phyloP scores from a whole-genome alignment of 352 stramenopile species.

The Globisporangium yorkense region DNA sequence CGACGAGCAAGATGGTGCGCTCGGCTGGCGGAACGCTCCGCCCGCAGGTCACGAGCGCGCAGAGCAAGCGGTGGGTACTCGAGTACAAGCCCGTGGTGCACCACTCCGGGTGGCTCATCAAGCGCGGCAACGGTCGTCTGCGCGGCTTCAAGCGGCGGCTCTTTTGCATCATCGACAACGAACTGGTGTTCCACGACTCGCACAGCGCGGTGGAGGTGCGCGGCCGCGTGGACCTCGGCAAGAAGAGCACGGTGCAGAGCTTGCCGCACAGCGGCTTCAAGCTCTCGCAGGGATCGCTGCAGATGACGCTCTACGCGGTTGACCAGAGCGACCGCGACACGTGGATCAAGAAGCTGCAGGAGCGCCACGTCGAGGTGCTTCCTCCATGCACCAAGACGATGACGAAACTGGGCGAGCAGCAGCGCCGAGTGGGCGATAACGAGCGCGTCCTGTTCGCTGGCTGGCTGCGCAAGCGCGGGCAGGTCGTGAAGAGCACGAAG shows the following conservation, averaged over 20 bases:
- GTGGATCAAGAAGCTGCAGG: constrained; percentile 82
- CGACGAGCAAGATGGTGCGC: constrained; percentile 69
- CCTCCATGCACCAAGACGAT: constrained; percentile 44
- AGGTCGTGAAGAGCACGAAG: constrained; percentile 85
- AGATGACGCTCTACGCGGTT: constrained; percentile 76
- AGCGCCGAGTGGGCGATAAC: constrained; percentile 44
- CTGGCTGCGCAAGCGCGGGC: constrained; percentile 79
- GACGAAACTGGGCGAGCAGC: constrained; percentile 48
- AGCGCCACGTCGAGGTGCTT: constrained; percentile 59
- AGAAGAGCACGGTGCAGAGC: constrained; percentile 56
- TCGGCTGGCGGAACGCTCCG: constrained; percentile 41
- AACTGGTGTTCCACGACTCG: constrained; percentile 83
- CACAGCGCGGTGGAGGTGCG: constrained; percentile 74
- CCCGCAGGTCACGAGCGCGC: constrained; percentile 37
- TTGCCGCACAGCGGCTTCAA: constrained; percentile 75
- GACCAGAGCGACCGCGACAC: constrained; percentile 71
- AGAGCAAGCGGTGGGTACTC: constrained; percentile 63
- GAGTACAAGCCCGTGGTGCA: constrained; percentile 81
- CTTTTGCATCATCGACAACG: constrained; percentile 82
- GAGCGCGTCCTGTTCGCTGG: constrained; percentile 62
- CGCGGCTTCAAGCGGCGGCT: constrained; percentile 82
- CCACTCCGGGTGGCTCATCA: constrained; percentile 86
- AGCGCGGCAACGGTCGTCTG: constrained; percentile 58
- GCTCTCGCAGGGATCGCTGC: constrained; percentile 60
- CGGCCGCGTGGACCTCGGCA: constrained; percentile 62